A percentile compares a stretch with the other conserved stretches of the same genome.
These are phyloP conservation scores for Colletotrichum magnum DNA, from an alignment of 2,329 filamentous ascomycete species.

Conservation along the genomic window DNA sequence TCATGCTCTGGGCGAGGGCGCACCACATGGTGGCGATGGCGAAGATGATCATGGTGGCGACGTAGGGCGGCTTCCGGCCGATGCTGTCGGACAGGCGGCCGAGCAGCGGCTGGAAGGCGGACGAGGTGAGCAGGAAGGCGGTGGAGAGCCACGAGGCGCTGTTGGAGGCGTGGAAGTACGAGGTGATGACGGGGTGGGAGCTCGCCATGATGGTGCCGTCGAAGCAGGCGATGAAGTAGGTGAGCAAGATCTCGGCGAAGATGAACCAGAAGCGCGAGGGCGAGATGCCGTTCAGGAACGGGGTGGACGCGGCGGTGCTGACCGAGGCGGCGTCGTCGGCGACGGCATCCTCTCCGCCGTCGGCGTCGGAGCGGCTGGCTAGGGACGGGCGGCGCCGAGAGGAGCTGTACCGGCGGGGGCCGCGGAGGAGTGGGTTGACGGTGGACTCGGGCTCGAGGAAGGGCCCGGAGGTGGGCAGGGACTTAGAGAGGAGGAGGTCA, in stretches of 20 bases:
- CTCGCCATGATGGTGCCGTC: slow-evolving; percentile 88
- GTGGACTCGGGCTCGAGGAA: slow-evolving; percentile 59
- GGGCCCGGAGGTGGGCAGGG: slow-evolving; percentile 53
- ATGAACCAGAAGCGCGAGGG: slow-evolving; percentile 72
- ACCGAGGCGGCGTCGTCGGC: slow-evolving; percentile 30
- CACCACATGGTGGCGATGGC: slow-evolving; percentile 77
- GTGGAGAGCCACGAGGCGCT: slow-evolving; percentile 88
- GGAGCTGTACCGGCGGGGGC: slow-evolving; percentile 48
- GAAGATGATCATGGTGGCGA: slow-evolving; percentile 75
- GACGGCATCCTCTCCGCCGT: slow-evolving; percentile 6
- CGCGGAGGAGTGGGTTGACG: slow-evolving; percentile 57
- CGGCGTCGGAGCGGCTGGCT: slow-evolving; percentile 22
- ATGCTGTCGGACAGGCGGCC: slow-evolving; percentile 82
- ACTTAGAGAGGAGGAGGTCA: slow-evolving; percentile 55
- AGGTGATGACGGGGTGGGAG: slow-evolving; percentile 85
- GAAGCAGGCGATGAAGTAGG: slow-evolving; percentile 74
- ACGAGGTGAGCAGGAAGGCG: slow-evolving; percentile 82
- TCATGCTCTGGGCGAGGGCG: slow-evolving; percentile 75
- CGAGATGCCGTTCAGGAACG: slow-evolving; percentile 62
- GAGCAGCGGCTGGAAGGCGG: slow-evolving; percentile 81
- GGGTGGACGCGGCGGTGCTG: slow-evolving; percentile 38
- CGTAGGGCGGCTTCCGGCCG: slow-evolving; percentile 76
- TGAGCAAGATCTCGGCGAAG: slow-evolving; percentile 71
- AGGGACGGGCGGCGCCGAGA: slow-evolving; percentile 37
- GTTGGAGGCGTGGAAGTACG: slow-evolving; percentile 83